Conservation (phyloP, 2,329 filamentous ascomycete genomes). For the Scedosporium aurantiacum region DNA sequence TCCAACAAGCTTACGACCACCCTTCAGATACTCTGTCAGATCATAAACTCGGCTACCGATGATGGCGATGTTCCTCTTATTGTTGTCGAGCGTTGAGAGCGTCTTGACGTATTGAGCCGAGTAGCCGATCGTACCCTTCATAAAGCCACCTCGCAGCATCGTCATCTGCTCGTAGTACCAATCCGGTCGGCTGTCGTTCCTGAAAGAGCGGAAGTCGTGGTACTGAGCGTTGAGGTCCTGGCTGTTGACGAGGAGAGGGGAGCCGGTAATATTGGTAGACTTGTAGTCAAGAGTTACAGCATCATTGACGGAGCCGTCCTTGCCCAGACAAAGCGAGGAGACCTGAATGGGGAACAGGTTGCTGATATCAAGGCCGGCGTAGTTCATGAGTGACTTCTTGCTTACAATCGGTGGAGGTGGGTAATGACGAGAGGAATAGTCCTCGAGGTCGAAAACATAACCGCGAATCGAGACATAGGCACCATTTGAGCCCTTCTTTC, state of each 20-base stretch:
- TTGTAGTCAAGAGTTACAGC: constrained; percentile 79
- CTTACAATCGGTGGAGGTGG: constrained; percentile 45
- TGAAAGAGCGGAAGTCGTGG: constrained; percentile 85
- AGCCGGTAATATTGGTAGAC: constrained; percentile 61
- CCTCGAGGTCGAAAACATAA: constrained; percentile 71
- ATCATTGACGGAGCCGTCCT: constrained; percentile 50
- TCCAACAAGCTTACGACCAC: constrained; percentile 56
- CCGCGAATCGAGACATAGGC: constrained; percentile 79
- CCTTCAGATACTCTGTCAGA: constrained; percentile 68
- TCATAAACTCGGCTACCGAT: constrained; percentile 78
- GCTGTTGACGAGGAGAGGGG: constrained; percentile 50
- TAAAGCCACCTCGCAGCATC: constrained; percentile 64
- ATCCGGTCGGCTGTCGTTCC: constrained; percentile 70
- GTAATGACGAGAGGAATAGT: constrained; percentile 69
- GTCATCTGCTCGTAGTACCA: constrained; percentile 91
- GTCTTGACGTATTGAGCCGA: constrained; percentile 65
- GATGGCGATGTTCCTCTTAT: constrained; percentile 56
- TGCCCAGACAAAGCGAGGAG: constrained; percentile 77
- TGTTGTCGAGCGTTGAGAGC: constrained; percentile 46
- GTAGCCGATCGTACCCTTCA: constrained; percentile 81
- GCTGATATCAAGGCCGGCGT: constrained; percentile 81
- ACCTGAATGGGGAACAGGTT: constrained; percentile 88
- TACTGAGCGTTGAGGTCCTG: constrained; percentile 67
- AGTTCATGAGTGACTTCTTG: constrained; percentile 57
- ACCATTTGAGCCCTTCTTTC: constrained; percentile 47